Conservation (phyloP, 2,329 filamentous ascomycete species). For the Pseudohalonectria lignicola region DNA sequence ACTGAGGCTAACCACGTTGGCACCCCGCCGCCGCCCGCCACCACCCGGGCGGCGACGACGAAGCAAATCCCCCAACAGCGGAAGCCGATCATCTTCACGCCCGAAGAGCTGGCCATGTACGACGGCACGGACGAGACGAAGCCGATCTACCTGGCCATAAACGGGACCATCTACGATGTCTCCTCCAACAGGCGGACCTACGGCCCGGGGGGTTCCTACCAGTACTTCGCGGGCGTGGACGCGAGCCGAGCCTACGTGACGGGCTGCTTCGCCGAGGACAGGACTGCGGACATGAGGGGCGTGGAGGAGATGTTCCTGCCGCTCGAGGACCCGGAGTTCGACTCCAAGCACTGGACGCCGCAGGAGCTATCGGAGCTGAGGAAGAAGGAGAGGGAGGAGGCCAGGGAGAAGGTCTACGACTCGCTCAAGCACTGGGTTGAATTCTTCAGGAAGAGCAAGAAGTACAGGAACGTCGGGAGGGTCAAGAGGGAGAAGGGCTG, state of each 20-base stretch:
- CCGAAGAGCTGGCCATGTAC: slow-evolving; percentile 60
- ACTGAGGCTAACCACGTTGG: too few relatives aligned
- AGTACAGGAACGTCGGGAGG: slow-evolving; percentile 72
- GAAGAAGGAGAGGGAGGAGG: slow-evolving; percentile 53
- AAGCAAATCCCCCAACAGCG: neutral
- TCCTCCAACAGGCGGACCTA: slow-evolving; percentile 58
- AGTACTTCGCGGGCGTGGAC: slow-evolving; percentile 77
- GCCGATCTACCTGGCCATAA: slow-evolving; percentile 85
- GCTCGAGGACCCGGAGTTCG: slow-evolving; percentile 49
- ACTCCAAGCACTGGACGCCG: slow-evolving; percentile 43
- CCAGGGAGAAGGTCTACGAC: slow-evolving; percentile 52
- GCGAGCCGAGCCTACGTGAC: slow-evolving; percentile 85
- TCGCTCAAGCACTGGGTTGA: slow-evolving; percentile 70
- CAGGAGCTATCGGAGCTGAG: slow-evolving; percentile 41
- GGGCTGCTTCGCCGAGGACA: slow-evolving; percentile 81
- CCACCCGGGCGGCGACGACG: too few relatives aligned
- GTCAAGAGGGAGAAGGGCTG: slow-evolving; percentile 52
- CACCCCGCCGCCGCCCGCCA: too few relatives aligned
- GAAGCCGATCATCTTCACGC: slow-evolving; percentile 60
- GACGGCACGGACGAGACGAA: slow-evolving; percentile 65
- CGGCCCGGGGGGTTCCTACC: slow-evolving; percentile 77
- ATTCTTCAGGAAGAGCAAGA: slow-evolving; percentile 70
- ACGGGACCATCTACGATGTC: slow-evolving; percentile 80
- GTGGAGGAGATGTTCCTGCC: slow-evolving; percentile 78
- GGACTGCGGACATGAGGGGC: slow-evolving; percentile 73